phyloP scores from a whole-genome alignment of 2,329 filamentous ascomycete genomes.

The Amylocarpus encephaloides region DNA sequence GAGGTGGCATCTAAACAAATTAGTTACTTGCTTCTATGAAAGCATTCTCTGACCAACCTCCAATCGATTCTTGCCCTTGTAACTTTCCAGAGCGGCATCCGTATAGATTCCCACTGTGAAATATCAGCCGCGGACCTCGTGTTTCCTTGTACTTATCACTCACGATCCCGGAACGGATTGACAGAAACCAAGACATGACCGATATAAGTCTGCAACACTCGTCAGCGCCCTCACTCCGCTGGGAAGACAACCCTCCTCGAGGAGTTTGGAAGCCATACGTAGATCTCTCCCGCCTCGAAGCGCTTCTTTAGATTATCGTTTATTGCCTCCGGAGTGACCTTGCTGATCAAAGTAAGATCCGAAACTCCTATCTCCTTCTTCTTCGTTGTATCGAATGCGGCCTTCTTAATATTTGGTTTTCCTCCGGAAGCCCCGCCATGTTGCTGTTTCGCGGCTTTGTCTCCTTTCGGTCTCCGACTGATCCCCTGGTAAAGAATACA shows the following conservation, averaged over 20 bases:
- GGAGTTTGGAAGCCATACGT: conserved; percentile 42
- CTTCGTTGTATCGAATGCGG: conserved; percentile 90
- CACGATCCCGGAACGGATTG: conserved; percentile 89
- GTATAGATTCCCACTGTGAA: conserved; percentile 85
- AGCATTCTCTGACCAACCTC: conserved; percentile 47
- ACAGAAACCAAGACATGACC: conserved; percentile 98
- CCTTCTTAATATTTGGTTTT: conserved; percentile 76
- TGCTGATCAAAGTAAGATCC: conserved; percentile 93
- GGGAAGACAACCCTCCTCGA: background rate
- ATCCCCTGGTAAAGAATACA: conserved; percentile 22
- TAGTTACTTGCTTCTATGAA: conserved; percentile 9
- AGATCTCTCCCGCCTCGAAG: conserved; percentile 96
- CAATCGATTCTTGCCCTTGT: conserved; percentile 93
- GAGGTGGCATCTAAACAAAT: conserved; percentile 60
- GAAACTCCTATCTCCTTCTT: conserved; percentile 99
- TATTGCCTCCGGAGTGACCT: conserved; percentile 98
- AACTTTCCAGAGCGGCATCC: conserved; percentile 85
- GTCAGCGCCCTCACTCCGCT: conserved; percentile 8
- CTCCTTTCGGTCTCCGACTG: conserved; percentile 31
- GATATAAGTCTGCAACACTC: conserved; percentile 70
- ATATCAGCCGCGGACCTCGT: conserved; percentile 32
- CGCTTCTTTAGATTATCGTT: conserved; percentile 98
- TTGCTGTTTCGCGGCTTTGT: conserved; percentile 26
- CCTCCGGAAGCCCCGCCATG: conserved; percentile 20
- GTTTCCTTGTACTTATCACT: conserved; percentile 28